Base-by-base conservation (phyloP, 2,329 filamentous ascomycete genomes). In the Tolypocladium album region DNA sequence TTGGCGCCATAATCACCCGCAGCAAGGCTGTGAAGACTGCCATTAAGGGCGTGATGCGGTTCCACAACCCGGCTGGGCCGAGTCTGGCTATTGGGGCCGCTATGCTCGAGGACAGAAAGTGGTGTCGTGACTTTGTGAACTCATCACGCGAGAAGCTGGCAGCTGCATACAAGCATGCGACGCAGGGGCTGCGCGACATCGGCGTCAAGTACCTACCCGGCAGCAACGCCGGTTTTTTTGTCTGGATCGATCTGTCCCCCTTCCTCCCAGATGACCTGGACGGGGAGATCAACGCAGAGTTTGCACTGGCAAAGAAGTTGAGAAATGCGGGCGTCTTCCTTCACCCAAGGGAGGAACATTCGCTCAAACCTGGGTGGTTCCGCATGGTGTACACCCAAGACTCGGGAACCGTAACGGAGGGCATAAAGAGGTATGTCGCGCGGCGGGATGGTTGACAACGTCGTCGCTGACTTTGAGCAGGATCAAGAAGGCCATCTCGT, bases 201-300 rank as follows among this genome's bases (percentile, higher is more conserved):
- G 73, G 75, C 2, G 75, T 85, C 4, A 64, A 70, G 4, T 82
- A 80, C 61, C 57, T 75, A n/a, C 57, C 61, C 1, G 69, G 70
- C 71, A 74, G 73, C n/a, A 84, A 84, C 62, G 82, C 82, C 0
- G 82, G 79, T 0, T 83, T 85, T 64, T 86, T 85, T 65, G 62
- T 85, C 2, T 85, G 78, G 74, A 67, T 82, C 2, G 75, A 85
- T 65, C 65, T 86, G 20, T 76, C 75, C 0, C 72, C 74, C 0
- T 78, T 74, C 60, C 65, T 82, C 42, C 68, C 73, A 1, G 63
- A 60, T 2, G 61, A 71, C 2, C 59, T 63, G 4, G 61, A 66
- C 15, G 67, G 68, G 27, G 69, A 70, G 42, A 64, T 65, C 55
- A 72, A 75, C 56, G 66, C 71, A 1, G 79, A 82, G 63, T 78